Evolutionary conservation across 2,329 filamentous ascomycete species (phyloP).

Genomic region (Elsinoe batatas): DNA sequence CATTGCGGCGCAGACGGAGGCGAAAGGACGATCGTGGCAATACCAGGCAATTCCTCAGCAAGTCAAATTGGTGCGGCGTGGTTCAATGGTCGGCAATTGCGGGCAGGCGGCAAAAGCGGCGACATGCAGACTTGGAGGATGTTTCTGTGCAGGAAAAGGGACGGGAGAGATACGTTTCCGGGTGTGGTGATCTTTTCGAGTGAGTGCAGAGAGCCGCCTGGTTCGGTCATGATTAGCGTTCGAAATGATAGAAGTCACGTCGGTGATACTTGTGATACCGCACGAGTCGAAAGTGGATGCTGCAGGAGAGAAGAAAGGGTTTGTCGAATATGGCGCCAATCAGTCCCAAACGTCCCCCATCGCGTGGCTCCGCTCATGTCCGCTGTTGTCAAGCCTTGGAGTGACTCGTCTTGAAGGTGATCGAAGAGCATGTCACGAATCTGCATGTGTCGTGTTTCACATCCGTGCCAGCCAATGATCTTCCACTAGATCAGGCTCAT

Average conservation of each 20-base stretch:
- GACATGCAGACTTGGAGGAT: constrained; percentile 1
- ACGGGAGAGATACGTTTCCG: neutral
- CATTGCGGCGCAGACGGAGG: constrained; percentile 5
- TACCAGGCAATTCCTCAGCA: neutral
- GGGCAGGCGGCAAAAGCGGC: constrained; percentile 4
- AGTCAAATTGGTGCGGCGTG: neutral
- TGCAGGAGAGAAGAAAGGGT: neutral
- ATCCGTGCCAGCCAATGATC: constrained; percentile 9
- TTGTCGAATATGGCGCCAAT: neutral
- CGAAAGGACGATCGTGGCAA: neutral
- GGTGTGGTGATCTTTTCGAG: no score
- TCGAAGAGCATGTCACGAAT: no score
- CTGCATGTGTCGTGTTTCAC: constrained; percentile 6
- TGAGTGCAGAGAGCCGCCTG: neutral
- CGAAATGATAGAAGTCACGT: neutral
- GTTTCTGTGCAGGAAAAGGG: neutral
- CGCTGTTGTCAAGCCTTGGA: neutral
- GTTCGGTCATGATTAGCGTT: neutral
- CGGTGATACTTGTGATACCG: neutral
- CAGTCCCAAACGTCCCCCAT: neutral
- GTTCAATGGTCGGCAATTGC: constrained; percentile 3
- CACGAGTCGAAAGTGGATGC: neutral
- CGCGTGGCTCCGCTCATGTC: neutral
- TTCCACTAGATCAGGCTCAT: neutral
- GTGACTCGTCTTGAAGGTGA: no score